Evolutionary conservation across 2,329 filamentous ascomycete genomes (phyloP), one percentile per base, ranked within the genome.

Genomic region (Thelonectria olida): DNA sequence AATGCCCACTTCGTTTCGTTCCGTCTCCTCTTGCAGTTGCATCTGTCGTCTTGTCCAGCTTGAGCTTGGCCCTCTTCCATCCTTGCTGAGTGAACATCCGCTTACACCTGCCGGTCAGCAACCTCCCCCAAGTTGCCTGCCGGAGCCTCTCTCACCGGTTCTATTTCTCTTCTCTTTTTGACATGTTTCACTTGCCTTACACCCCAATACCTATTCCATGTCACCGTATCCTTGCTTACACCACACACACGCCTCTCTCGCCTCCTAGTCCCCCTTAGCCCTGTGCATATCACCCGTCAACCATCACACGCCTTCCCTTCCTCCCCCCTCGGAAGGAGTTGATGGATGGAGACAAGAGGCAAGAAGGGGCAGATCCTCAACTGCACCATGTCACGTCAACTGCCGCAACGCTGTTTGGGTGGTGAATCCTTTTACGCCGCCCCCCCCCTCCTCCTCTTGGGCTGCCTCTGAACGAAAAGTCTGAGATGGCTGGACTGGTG

Each of bases 291-390:
- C 39, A 42, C 15, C 39, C 39, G 39, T 42, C 19, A 27, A 25
- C 41, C 15, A 15, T 7, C 7, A 7, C 22, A 5, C 19, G 13
- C 39, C 47, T 23, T 19, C 12, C 22, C 54, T 27, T 52, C 28
- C 28, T 39, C 27, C 38, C 55, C n/a, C n/a, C n/a, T n/a, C n/a
- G n/a, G n/a, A n/a, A n/a, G n/a, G n/a, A n/a, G n/a, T n/a, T 10
- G 23, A 31, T 10, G 13, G 22, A 38, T 36, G 25, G 39, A 58
- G 42, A 47, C 60, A 44, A 57, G 54, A 42, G 44, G 28, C 22
- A 17, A 54, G 19, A 27, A 39, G 51, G 48, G 54, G 61, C 53
- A 61, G 58, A 62, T 58, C 41, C n/a, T 23, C 15, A 15, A 9
- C 19, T 28, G 9, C 27, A 10, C 39, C 51, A 41, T 51, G 45